Percentiles rank a stretch among this genome's conserved stretches.
phyloP scores from a whole-genome alignment of 257 asterid genomes.

The Solanum boliviense region DNA sequence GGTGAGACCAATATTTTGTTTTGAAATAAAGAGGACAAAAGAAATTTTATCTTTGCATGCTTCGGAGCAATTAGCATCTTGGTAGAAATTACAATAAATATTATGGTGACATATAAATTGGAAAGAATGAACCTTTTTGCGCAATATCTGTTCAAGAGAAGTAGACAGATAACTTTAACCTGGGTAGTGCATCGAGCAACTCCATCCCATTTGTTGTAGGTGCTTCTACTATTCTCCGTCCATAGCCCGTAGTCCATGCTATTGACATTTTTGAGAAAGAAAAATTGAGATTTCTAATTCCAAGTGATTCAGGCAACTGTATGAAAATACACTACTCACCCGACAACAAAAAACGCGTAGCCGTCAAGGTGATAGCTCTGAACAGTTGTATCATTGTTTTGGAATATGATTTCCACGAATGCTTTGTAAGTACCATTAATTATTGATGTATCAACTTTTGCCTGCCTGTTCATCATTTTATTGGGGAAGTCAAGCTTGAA shows the following conservation, averaged over 20 bases:
- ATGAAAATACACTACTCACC: slow-evolving; percentile 38
- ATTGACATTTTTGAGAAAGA: background rate
- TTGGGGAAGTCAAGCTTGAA: slow-evolving; percentile 93
- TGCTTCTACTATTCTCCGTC: slow-evolving; percentile 82
- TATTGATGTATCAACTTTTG: slow-evolving; percentile 66
- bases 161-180: slow-evolving; percentile 22
- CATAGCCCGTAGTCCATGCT: slow-evolving; percentile 95
- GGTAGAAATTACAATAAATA: background rate
- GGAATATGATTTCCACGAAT: slow-evolving; percentile 85
- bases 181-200: slow-evolving; percentile 94
- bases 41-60: background rate
- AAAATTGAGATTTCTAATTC: slow-evolving; percentile 1
- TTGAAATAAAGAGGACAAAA: background rate
- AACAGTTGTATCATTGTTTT: slow-evolving; percentile 68
- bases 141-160: background rate
- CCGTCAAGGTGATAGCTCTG: slow-evolving; percentile 91
- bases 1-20: background rate
- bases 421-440: slow-evolving; percentile 87
- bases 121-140: background rate
- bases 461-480: slow-evolving; percentile 61
- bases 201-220: slow-evolving; percentile 93
- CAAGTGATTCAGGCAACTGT: background rate
- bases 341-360: slow-evolving; percentile 88
- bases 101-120: background rate
- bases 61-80: background rate